Conservation (phyloP, 495 filamentous ascomycete species). For the Durotheca rogersii region DNA sequence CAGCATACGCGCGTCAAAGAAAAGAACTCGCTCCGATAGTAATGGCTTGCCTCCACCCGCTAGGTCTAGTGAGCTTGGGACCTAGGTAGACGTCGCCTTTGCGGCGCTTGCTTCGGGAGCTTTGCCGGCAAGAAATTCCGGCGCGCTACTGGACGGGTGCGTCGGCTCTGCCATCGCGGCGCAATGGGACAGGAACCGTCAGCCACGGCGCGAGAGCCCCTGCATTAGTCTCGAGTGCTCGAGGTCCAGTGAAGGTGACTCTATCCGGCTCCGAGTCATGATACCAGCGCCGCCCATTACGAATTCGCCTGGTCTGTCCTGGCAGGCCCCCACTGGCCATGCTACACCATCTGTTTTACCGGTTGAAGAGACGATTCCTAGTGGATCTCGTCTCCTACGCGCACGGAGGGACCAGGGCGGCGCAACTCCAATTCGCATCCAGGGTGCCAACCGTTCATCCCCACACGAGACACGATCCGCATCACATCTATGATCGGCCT, state of each 20-base stretch:
- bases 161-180: conserved; percentile 2
- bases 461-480: conserved; percentile 26
- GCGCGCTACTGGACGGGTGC: background rate
- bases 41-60: background rate
- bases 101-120: conserved; percentile 11
- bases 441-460: conserved; percentile 6
- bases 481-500: conserved; percentile 28
- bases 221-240: conserved; percentile 26
- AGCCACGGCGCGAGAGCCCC: conserved; percentile 17
- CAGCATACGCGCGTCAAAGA: no score
- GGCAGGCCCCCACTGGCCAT: conserved; percentile 18
- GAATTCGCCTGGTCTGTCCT: conserved; percentile 8
- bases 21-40: no score
- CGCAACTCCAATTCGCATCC: conserved; percentile 22
- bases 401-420: conserved; percentile 29
- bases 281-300: conserved; percentile 1
- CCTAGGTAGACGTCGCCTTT: background rate
- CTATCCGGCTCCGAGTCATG: conserved; percentile 5
- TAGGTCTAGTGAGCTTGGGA: background rate
- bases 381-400: conserved; percentile 26
- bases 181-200: conserved; percentile 20
- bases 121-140: conserved; percentile 1
- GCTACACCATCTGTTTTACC: conserved; percentile 27
- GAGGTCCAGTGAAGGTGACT: conserved; percentile 14
- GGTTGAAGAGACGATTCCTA: conserved; percentile 3